A percentile compares a stretch with the other conserved stretches of the same genome.
Evolutionary conservation across 768 basidiomycete genomes (phyloP).

Genomic region (Xerocomus brunneocitrinus): DNA sequence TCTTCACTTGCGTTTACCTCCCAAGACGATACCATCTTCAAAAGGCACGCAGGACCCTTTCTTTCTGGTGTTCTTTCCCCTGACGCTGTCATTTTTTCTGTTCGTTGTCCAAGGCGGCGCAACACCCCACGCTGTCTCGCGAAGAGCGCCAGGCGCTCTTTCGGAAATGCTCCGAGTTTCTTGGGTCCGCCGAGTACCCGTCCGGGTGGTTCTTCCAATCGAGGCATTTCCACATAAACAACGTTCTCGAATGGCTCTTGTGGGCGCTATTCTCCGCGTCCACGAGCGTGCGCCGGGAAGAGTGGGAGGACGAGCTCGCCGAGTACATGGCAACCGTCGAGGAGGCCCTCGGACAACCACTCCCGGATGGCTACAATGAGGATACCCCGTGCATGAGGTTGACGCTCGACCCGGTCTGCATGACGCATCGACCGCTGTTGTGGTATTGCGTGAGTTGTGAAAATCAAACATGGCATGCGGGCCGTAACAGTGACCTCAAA

Average conservation of each 20-base stretch:
- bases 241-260: constrained; percentile 57
- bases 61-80: neutral
- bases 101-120: constrained; percentile 27
- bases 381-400: constrained; percentile 44
- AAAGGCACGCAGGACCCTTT: constrained; percentile 28
- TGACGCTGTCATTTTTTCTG: neutral
- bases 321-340: constrained; percentile 43
- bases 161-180: constrained; percentile 37
- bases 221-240: constrained; percentile 37
- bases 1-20: constrained; percentile 47
- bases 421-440: constrained; percentile 53
- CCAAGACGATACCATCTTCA: constrained; percentile 46
- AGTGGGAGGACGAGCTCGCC: constrained; percentile 50
- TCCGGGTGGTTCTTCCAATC: constrained; percentile 52
- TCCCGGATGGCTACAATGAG: constrained; percentile 39
- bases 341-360: constrained; percentile 33
- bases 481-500: neutral
- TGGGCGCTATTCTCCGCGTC: constrained; percentile 57
- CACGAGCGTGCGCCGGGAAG: constrained; percentile 25
- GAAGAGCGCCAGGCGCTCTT: constrained; percentile 46
- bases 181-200: constrained; percentile 26
- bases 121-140: constrained; percentile 36
- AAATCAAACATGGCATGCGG: neutral
- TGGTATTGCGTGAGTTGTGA: constrained; percentile 54
- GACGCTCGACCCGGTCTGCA: constrained; percentile 53